Evolutionary conservation across 176 grass and related monocot genomes (phyloP).

Genomic region (Juncus effusus): DNA sequence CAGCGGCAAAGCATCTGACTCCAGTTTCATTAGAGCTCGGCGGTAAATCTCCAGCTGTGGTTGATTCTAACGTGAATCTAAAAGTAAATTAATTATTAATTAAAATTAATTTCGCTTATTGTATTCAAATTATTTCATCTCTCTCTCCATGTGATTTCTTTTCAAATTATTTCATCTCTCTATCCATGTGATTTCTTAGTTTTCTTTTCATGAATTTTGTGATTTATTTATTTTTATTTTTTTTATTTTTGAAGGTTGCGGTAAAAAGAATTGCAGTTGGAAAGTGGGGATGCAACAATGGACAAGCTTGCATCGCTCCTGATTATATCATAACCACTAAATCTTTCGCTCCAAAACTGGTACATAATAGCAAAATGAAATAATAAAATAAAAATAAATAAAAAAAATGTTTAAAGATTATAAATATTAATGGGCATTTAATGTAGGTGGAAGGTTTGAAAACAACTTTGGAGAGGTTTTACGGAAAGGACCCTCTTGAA

Average conservation of each 20-base stretch:
- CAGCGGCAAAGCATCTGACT: slow-evolving; percentile 83
- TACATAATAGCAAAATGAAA: slow-evolving; percentile 18
- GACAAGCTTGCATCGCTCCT: slow-evolving; percentile 91
- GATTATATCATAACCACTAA: slow-evolving; percentile 93
- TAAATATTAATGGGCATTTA: slow-evolving; percentile 11
- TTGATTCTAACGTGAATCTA: slow-evolving; percentile 70
- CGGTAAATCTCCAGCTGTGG: slow-evolving; percentile 84
- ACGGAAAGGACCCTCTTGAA: slow-evolving; percentile 65
- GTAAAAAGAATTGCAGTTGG: slow-evolving; percentile 71
- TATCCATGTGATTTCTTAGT: too few relatives aligned
- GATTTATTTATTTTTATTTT: slow-evolving; percentile 6
- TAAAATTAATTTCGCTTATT: too few relatives aligned
- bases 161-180: too few relatives aligned
- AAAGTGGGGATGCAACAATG: slow-evolving; percentile 94
- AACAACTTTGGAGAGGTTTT: slow-evolving; percentile 60
- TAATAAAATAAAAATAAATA: too few relatives aligned
- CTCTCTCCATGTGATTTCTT: too few relatives aligned
- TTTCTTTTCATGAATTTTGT: too few relatives aligned
- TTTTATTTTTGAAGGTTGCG: slow-evolving; percentile 41
- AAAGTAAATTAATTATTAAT: slow-evolving; percentile 46
- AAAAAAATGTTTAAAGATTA: not conserved
- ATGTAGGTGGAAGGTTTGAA: slow-evolving; percentile 64
- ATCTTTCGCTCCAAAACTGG: slow-evolving; percentile 81
- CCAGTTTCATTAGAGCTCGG: slow-evolving; percentile 85
- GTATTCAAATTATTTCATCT: not conserved